Percentiles rank a stretch among this genome's conserved stretches.
Evolutionary conservation across 306 rosid species (phyloP).

Genomic region (Rosa lucieae): DNA sequence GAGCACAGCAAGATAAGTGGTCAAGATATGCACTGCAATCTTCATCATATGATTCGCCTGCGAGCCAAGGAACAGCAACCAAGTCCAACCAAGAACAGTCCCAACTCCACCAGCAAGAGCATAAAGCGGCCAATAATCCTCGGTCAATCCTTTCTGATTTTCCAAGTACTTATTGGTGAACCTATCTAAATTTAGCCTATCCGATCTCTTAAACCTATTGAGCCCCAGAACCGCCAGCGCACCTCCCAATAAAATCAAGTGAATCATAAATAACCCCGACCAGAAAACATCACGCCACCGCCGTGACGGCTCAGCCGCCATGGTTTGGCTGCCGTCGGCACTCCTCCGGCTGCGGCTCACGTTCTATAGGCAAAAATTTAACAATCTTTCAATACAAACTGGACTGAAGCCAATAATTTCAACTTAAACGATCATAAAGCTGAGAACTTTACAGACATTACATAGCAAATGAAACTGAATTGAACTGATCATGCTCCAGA

Average conservation of each 20-base stretch:
- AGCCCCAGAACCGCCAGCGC: constrained; percentile 67
- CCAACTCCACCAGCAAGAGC: constrained; percentile 87
- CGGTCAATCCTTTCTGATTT: constrained; percentile 64
- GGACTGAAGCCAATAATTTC: background rate
- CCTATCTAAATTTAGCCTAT: constrained; percentile 80
- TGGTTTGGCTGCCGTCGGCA: constrained; percentile 42
- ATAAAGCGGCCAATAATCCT: constrained; percentile 85
- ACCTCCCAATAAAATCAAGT: constrained; percentile 66
- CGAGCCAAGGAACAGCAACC: constrained; percentile 78
- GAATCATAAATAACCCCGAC: constrained; percentile 67
- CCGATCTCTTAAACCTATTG: constrained; percentile 69
- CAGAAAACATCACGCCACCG: constrained; percentile 92
- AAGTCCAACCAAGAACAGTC: constrained; percentile 74
- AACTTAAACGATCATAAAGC: background rate
- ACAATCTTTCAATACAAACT: background rate
- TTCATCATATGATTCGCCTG: constrained; percentile 77
- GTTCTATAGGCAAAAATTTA: constrained; percentile 35
- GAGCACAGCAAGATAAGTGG: constrained; percentile 89
- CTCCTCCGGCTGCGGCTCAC: constrained; percentile 45
- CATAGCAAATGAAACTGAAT: background rate
- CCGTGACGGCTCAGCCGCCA: constrained; percentile 56
- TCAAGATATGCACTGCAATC: constrained; percentile 87
- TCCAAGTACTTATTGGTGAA: constrained; percentile 54
- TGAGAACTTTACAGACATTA: background rate
- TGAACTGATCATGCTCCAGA: background rate